Percentiles rank a stretch among this genome's conserved stretches.
These are phyloP conservation scores for Oxyria digyna DNA, from an alignment of 148 eudicot species.

Conservation along the genomic window DNA sequence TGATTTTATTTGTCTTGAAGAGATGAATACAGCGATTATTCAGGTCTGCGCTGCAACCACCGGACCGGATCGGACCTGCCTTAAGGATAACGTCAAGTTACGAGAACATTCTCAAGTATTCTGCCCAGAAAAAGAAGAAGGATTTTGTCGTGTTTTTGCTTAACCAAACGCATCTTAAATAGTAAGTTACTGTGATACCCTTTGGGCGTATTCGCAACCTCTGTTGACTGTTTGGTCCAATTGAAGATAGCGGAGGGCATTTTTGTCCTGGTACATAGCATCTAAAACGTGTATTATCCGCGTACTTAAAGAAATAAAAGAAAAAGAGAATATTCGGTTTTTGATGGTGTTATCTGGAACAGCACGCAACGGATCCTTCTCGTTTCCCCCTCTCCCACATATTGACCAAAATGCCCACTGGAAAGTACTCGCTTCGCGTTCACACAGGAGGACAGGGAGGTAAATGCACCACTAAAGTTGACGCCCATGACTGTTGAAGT, in stretches of 20 bases:
- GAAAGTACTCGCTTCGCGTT: neutral
- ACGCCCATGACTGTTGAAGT: neutral
- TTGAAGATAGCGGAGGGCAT: neutral
- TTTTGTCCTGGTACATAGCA: neutral
- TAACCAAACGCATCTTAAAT: neutral
- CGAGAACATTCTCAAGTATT: too few species aligned
- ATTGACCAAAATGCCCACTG: neutral
- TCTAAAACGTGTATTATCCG: neutral
- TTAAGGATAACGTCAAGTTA: too few species aligned
- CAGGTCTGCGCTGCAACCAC: too few species aligned
- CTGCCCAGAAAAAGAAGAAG: too few species aligned
- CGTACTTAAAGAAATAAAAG: neutral
- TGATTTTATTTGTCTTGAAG: too few species aligned
- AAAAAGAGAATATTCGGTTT: neutral
- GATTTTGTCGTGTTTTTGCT: too few species aligned
- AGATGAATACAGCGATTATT: too few species aligned
- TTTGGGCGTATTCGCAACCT: neutral
- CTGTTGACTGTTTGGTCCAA: neutral
- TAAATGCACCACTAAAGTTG: neutral
- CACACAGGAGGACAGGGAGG: neutral
- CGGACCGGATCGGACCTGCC: too few species aligned
- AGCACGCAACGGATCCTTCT: conserved; percentile 3
- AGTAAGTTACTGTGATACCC: neutral
- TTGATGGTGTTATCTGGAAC: neutral
- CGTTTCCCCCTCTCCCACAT: neutral